phyloP scores from a whole-genome alignment of 2,329 filamentous ascomycete species.

The Colletotrichum karsti region DNA sequence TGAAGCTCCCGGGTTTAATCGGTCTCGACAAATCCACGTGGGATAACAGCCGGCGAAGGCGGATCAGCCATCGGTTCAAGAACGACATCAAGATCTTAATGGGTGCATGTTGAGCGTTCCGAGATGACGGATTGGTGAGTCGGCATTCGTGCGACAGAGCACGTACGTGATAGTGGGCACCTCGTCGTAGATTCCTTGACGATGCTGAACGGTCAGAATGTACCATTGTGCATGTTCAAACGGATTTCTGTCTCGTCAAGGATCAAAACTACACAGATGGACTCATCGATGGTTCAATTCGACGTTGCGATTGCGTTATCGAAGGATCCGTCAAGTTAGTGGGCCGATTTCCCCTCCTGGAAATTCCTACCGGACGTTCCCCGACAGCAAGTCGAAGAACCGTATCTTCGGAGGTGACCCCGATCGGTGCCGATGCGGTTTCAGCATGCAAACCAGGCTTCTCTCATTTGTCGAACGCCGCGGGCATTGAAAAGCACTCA shows the following conservation, averaged over 20 bases:
- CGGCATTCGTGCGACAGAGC: too few relatives aligned
- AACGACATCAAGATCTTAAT: too few relatives aligned
- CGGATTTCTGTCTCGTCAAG: too few relatives aligned
- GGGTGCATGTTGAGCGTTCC: too few relatives aligned
- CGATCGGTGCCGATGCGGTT: background rate
- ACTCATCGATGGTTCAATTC: background rate
- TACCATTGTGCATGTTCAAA: too few relatives aligned
- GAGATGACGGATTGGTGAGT: too few relatives aligned
- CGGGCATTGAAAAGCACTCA: too few relatives aligned
- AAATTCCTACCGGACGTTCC: background rate
- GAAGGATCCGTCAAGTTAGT: background rate
- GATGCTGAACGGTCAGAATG: too few relatives aligned
- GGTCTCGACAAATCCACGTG: background rate
- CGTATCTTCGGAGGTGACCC: background rate
- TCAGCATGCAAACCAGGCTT: background rate
- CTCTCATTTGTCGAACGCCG: background rate
- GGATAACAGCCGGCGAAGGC: background rate
- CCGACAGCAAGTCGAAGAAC: background rate
- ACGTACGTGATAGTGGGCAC: too few relatives aligned
- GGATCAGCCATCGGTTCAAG: too few relatives aligned
- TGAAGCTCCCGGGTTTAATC: background rate
- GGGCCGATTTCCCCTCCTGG: background rate
- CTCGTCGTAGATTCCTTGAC: too few relatives aligned
- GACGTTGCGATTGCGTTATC: constrained; percentile 6
- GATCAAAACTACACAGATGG: background rate